Evolutionary conservation across 2,329 filamentous ascomycete species (phyloP), one percentile per base, ranked within the genome.

Genomic region (Colletotrichum sp.): DNA sequence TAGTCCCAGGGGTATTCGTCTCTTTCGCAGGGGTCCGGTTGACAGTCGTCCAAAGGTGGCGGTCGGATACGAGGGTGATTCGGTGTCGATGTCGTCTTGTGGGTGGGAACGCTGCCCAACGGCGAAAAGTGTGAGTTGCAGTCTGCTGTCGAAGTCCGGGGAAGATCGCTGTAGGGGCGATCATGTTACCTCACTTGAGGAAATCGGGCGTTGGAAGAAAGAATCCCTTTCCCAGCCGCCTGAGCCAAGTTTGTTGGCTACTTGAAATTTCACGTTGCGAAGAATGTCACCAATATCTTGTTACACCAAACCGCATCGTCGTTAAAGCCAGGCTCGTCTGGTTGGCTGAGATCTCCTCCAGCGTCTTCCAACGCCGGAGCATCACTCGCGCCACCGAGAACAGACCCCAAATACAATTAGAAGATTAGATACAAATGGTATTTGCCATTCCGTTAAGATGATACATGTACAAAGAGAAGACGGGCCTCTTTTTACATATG

Each of bases 341-440:
- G 34, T n/a, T 28, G 32, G 16, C 6, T 8, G 14, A 18, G 48
- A 10, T 21, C 63, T 61, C 60, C n/a, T 63, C 67, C 59, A 18
- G 61, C 63, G 34, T 72, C 63, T 39, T 75, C 70, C 61, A 36
- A 68, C 68, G 63, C 68, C 34, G 8, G 67, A 71, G 16, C 0
- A 4, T 52, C 43, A 52, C 43, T 52, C 57, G 14, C 32, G 4
- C 24, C 59, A 52, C 43, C 66, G 39, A 28, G 16, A 59, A 57
- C 61, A 32, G 13, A 30, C 71, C 82, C 79, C 71, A 69, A 77
- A 79, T 82, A 80, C 81, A 77, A 89, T 89, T 89, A 89, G 84
- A 87, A 87, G 79, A 86, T 88, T 88, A 89, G 83, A 81, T 86
- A 87, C 83, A 84, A 78, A 77, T 77, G 76, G 76, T 78, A 79